Evolutionary conservation across 192 early-diverging fungal genomes (phyloP), one percentile per base, ranked within the genome.

Genomic region (Coemansia asiatica): DNA sequence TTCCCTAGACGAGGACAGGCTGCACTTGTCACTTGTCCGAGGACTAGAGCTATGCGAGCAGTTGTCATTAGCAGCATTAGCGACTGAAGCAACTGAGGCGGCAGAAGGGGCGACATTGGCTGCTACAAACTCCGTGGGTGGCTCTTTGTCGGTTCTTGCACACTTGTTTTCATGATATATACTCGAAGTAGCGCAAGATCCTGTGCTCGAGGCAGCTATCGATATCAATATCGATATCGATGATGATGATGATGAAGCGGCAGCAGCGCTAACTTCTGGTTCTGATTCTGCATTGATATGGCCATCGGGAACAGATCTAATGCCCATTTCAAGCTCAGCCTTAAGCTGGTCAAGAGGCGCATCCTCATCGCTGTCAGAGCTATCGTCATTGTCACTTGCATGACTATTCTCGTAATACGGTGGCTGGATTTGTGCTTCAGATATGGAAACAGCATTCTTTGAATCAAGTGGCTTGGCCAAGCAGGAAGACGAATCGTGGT

Each of bases 271-370:
- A 49, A 55, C 55, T 27, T 63, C 60, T 44, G 40, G 40, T 1
- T 44, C 40, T 18, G 54, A 12, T 16, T 26, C 54, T 22, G 16
- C 13, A 1, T 40, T 35, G 2, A 33, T 27, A 2, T 15, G 40
- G 44, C 22, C 26, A 8, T 50, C 53, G 6, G 55, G 55, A 22
- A 50, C 61, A 2, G 68, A 22, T 23, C 47, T 44, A 18, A 33
- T 33, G 10, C 62, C 77, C 4, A 72, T 58, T 27, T 59, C 61
- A 12, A 80, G 77, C 27, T 74, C 72, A 4, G 65, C 72, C 64
- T 74, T 63, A 36, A 80, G 65, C 54, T 60, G 28, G 40, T 80
- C 59, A 28, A 80, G 72, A 15, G 77, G 77, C 46, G 72, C 71
- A 61, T 80, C 77, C 56, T 80, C 77, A 27, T 77, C 74, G 27